These are phyloP conservation scores for Dalechampia spathulata DNA, from an alignment of 441 rosid species.

Conservation along the genomic window DNA sequence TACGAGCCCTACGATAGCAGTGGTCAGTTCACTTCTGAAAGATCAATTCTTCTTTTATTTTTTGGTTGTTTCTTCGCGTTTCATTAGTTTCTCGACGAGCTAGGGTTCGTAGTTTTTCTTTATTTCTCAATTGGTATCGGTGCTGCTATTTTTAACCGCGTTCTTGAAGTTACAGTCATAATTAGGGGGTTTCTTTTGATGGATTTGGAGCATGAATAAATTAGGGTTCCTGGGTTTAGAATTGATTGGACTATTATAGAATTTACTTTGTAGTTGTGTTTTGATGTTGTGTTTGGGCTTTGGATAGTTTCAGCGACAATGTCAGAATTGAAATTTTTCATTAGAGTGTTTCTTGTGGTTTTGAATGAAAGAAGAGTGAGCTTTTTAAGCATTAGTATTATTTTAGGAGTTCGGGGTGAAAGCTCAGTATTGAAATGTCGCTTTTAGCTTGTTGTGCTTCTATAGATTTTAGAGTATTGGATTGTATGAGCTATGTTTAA, in stretches of 20 bases:
- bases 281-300: neutral
- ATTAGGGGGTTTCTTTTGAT: constrained; percentile 8
- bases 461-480: too few relatives aligned
- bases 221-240: constrained; percentile 4
- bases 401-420: too few relatives aligned
- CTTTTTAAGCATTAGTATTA: too few relatives aligned
- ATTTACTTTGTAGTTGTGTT: neutral
- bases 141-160: neutral
- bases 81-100: constrained; percentile 9
- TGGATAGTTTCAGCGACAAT: neutral
- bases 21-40: constrained; percentile 37
- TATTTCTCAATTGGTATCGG: constrained; percentile 1
- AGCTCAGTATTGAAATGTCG: too few relatives aligned
- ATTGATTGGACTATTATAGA: neutral
- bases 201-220: neutral
- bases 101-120: constrained; percentile 1
- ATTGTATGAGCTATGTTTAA: too few relatives aligned
- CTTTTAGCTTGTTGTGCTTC: too few relatives aligned
- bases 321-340: neutral
- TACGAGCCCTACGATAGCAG: constrained; percentile 69
- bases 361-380: too few relatives aligned
- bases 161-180: neutral
- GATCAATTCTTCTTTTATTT: constrained; percentile 9
- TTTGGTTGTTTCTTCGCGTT: neutral
- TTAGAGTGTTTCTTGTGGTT: too few relatives aligned